Evolutionary conservation across 768 basidiomycete genomes (phyloP), one percentile per base, ranked within the genome.

Genomic region (Clavaria fumosa): DNA sequence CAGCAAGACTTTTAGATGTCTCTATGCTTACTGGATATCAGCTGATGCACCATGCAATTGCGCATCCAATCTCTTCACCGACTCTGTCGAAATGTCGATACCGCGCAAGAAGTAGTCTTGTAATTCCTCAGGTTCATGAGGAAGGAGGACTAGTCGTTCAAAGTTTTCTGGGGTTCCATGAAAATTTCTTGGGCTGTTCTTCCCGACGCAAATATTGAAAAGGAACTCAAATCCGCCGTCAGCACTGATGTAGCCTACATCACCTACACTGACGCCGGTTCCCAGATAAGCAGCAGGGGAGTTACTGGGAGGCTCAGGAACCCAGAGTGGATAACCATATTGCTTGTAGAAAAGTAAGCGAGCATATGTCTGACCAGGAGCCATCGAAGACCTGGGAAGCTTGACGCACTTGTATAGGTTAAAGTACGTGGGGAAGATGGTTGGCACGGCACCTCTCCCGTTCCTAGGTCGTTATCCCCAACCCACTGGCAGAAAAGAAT

Each of bases 161-260:
- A 57, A 56, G 20, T 43, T 45, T 1, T 38, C 50, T 0, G 62
- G 60, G 9, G 60, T n/a, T n/a, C n/a, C 51, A 5, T 46, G 43
- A 1, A 42, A 45, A 20, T 62, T 53, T 38, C 59, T 47, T 18
- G 54, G 52, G 36, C 57, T 35, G 20, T 38, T 40, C 12, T 30
- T 36, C 14, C 56, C 44, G 4, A 53, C 37, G 31, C 54, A 54
- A 23, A 62, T 48, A 41, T 60, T 60, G 46, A 64, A 64, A 31
- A 63, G 53, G 28, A 54, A 51, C 20, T 59, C 59, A 11, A 61
- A 63, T 7, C 40, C 45, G 22, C 60, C 59, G 30, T 50, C 46
- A 21, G 45, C 49, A 19, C 57, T 51, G 22, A 64, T 44, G 11
- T 55, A 49, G 5, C 62, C 59, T n/a, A 64, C 58, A 32, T 64